Conservation (phyloP, 2,329 filamentous ascomycete species). For the Seiridium cupressi region DNA sequence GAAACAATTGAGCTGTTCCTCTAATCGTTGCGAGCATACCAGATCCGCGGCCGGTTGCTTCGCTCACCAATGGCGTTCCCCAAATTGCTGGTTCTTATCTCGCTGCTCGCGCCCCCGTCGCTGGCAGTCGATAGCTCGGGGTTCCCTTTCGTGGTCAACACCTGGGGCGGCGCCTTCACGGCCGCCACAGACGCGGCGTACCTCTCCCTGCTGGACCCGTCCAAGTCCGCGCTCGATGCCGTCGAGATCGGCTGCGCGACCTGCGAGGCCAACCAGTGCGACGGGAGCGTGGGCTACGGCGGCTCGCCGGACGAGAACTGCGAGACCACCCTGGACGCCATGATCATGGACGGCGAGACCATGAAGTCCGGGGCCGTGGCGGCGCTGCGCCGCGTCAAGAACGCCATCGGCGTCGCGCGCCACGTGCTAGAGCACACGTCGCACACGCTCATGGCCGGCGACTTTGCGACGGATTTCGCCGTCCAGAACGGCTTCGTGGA, state of each 20-base stretch:
- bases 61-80: background rate
- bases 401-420: conserved; percentile 49
- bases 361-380: conserved; percentile 54
- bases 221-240: conserved; percentile 45
- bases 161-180: conserved; percentile 52
- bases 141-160: conserved; percentile 52
- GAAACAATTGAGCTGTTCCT: background rate
- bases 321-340: conserved; percentile 58
- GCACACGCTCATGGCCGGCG: conserved; percentile 51
- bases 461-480: conserved; percentile 53
- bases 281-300: conserved; percentile 53
- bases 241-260: conserved; percentile 49
- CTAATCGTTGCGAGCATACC: background rate
- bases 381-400: conserved; percentile 43
- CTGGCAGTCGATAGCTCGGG: conserved; percentile 12
- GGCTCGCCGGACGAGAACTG: conserved; percentile 55
- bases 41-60: background rate
- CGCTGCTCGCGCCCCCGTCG: background rate
- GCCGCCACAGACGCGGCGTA: conserved; percentile 52
- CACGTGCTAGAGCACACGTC: conserved; percentile 48
- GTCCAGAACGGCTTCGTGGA: conserved; percentile 47
- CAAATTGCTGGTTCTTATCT: background rate
- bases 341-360: conserved; percentile 55
- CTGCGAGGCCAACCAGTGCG: conserved; percentile 52
- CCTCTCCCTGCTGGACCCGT: conserved; percentile 32